Percentiles rank a stretch among this genome's conserved stretches.
Conservation (phyloP, 2,329 filamentous ascomycete species). For the Acarospora socialis region DNA sequence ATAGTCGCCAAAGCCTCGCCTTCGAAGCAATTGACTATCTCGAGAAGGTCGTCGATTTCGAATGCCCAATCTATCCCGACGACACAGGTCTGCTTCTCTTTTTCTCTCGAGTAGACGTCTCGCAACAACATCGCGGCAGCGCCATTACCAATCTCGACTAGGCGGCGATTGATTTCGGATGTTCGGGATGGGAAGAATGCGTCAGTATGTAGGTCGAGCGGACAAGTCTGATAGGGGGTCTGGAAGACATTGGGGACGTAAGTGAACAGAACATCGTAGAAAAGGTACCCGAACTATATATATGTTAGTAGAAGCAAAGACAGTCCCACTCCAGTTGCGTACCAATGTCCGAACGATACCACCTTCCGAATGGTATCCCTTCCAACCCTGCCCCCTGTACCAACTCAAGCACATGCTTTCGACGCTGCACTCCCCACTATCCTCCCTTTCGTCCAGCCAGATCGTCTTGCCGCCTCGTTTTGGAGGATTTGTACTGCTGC, state of each 20-base stretch:
- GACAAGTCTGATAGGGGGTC: constrained; percentile 86
- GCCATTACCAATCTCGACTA: constrained; percentile 80
- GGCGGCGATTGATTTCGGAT: constrained; percentile 74
- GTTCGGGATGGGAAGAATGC: constrained; percentile 77
- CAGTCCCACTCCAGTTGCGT: background rate
- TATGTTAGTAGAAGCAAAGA: background rate
- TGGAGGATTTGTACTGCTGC: constrained; percentile 15
- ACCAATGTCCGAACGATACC: constrained; percentile 76
- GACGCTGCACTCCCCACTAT: constrained; percentile 63
- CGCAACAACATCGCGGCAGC: constrained; percentile 52
- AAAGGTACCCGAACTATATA: constrained; percentile 58
- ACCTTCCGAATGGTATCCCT: constrained; percentile 87
- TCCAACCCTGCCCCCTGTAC: constrained; percentile 76
- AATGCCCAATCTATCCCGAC: constrained; percentile 88
- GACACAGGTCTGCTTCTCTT: constrained; percentile 63
- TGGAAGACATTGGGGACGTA: constrained; percentile 97
- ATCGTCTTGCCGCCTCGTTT: constrained; percentile 50
- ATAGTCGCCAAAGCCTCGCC: constrained; percentile 68
- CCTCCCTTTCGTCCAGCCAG: constrained; percentile 69
- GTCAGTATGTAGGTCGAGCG: constrained; percentile 83
- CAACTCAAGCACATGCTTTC: constrained; percentile 86
- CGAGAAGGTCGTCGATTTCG: constrained; percentile 59
- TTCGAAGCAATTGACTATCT: constrained; percentile 65
- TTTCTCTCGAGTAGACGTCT: constrained; percentile 53
- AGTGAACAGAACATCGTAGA: constrained; percentile 83